Percentiles rank a stretch among this genome's conserved stretches.
Conservation (phyloP, 2,329 filamentous ascomycete species). For the Cercospora sp. region DNA sequence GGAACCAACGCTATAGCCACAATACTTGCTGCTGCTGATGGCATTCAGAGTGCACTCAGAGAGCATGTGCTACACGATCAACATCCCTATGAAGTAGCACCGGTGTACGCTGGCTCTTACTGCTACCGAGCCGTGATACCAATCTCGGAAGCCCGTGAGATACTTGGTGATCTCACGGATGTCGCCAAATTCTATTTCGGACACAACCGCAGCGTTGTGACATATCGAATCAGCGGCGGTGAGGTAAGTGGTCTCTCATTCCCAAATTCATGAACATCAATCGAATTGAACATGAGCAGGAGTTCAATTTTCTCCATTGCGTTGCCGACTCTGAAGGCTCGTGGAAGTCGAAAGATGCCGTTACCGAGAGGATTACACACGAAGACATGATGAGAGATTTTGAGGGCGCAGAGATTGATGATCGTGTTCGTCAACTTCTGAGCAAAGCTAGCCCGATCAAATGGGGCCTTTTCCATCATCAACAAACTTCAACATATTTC, state of each 20-base stretch:
- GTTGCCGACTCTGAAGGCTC: neutral
- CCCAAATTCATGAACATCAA: neutral
- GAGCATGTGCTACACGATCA: constrained; percentile 53
- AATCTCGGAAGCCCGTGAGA: constrained; percentile 45
- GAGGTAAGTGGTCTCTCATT: neutral
- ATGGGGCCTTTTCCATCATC: constrained; percentile 53
- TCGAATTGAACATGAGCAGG: neutral
- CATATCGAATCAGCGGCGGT: constrained; percentile 7
- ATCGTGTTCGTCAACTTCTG: constrained; percentile 13
- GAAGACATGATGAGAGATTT: constrained; percentile 19
- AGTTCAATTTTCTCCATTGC: constrained; percentile 10
- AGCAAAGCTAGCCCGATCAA: constrained; percentile 43
- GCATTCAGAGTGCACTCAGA: constrained; percentile 60
- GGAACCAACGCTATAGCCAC: constrained; percentile 42
- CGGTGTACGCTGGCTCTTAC: constrained; percentile 59
- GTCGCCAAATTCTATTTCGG: constrained; percentile 5
- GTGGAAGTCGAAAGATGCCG: neutral
- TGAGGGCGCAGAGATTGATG: constrained; percentile 5
- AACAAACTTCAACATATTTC: constrained; percentile 42
- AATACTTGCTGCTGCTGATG: constrained; percentile 60
- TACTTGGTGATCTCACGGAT: constrained; percentile 24
- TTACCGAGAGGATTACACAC: constrained; percentile 1
- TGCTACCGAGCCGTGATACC: constrained; percentile 64
- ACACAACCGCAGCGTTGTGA: neutral
- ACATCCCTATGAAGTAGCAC: constrained; percentile 44